Conservation (phyloP, 1,284 basidiomycete species). For the Malassezia arunalokei region DNA sequence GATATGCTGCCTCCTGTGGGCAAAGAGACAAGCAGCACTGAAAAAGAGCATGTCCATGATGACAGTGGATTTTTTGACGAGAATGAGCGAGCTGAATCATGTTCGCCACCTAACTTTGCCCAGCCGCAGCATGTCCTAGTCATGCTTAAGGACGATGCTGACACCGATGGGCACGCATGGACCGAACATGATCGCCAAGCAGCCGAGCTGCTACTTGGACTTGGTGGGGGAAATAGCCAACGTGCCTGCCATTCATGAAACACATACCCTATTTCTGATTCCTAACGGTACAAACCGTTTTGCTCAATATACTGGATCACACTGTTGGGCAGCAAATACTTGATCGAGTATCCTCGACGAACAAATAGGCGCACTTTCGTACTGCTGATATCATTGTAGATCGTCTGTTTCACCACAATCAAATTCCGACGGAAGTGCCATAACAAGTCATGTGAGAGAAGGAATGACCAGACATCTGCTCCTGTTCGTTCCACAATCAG, state of each 20-base stretch:
- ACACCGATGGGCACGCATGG: background rate
- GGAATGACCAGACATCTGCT: conserved; percentile 64
- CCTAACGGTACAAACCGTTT: conserved; percentile 50
- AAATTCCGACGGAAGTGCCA: conserved; percentile 64
- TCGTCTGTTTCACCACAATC: conserved; percentile 71
- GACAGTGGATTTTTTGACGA: conserved; percentile 32
- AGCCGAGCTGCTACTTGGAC: conserved; percentile 27
- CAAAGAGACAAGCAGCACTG: background rate
- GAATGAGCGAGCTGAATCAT: background rate
- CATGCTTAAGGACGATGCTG: background rate
- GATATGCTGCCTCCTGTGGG: background rate
- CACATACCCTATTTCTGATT: background rate
- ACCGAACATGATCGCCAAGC: conserved; percentile 25
- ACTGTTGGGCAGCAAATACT: conserved; percentile 75
- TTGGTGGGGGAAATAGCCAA: conserved; percentile 8
- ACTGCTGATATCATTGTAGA: conserved; percentile 91
- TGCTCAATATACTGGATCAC: conserved; percentile 92
- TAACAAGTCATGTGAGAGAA: conserved; percentile 52
- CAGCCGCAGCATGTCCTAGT: background rate
- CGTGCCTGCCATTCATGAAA: conserved; percentile 1
- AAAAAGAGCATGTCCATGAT: conserved; percentile 15
- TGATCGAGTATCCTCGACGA: conserved; percentile 79
- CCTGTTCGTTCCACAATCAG: conserved; percentile 91
- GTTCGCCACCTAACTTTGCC: background rate
- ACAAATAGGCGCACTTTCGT: conserved; percentile 59